A percentile compares a stretch with the other conserved stretches of the same genome.
Conservation (phyloP, 2,329 filamentous ascomycete genomes). For the Botrytis fabae region DNA sequence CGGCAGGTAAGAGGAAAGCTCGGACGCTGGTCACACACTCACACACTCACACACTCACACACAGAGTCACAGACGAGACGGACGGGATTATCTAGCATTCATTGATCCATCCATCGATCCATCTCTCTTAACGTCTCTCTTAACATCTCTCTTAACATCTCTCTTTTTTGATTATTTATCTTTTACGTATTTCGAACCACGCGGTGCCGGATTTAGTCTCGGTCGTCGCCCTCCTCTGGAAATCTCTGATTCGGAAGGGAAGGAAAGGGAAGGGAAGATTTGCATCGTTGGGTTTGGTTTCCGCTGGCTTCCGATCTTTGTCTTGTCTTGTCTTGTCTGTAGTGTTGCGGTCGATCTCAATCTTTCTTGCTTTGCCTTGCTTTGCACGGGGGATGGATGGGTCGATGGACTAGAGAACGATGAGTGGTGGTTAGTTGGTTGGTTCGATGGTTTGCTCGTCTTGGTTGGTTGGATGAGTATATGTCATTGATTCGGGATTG, state of each 20-base stretch:
- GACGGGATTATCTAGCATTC: background rate
- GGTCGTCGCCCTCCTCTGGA: slow-evolving; percentile 11
- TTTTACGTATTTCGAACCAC: background rate
- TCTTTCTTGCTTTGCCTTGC: background rate
- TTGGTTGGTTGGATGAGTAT: background rate
- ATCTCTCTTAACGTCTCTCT: background rate
- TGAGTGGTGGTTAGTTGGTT: too few species aligned
- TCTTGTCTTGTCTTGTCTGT: background rate
- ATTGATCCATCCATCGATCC: too few species aligned
- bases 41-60: background rate
- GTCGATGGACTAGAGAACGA: too few species aligned
- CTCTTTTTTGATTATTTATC: background rate
- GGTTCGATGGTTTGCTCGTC: background rate
- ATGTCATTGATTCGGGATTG: background rate
- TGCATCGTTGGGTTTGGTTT: background rate
- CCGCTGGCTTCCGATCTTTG: background rate
- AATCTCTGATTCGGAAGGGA: slow-evolving; percentile 1
- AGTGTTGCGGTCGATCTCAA: background rate
- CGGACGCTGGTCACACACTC: background rate
- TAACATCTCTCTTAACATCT: background rate
- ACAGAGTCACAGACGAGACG: background rate
- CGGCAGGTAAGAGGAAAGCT: background rate
- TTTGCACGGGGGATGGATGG: background rate
- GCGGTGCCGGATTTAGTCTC: slow-evolving; percentile 1
- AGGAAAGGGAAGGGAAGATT: background rate